Base-by-base conservation (phyloP, 306 rosid species). In the Quercus ilex region DNA sequence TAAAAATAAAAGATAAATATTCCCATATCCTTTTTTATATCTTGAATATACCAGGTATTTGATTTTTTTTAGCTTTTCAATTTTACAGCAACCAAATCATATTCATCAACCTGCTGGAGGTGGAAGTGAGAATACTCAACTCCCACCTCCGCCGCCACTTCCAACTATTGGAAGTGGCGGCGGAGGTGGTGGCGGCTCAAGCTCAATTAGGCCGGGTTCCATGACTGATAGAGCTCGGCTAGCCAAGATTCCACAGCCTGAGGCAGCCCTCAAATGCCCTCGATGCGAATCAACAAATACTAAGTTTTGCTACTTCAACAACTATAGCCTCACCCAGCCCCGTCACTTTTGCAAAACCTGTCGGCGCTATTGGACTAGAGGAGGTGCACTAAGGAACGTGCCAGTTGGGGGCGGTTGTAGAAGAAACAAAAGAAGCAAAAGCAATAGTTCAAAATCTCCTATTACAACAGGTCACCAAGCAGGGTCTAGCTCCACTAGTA, bases 341-440 rank as follows among this genome's bases (percentile, higher is more conserved):
- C 94, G 98, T 4, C 98, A 94, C 87, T 92, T 90, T 73, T 94
- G 98, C 88, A 92, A 92, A 88, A 86, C 93, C 11, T 94, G 98
- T 33, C 87, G 96, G 7, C 96, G 98, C 1, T 94, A 94, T 79
- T 94, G 98, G 98, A 94, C 98, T 1, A 83, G 86, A 68, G 98
- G 98, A 0, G 98, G 98, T 43, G 92, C 97, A 9, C 85, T 94
- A 30, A 82, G 98, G 58, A 94, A 79, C 67, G 98, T 94, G 10
- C 98, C 98, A 0, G 97, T 94, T 0, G 98, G 98, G 1, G 98
- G 98, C 25, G 98, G 98, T 10, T 89, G 96, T 68, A 80, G 98
- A 74, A 90, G 89, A 73, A 92, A 94, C 82, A 92, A 88, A 56
- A 88, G 94, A 78, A 89, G 55, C 86, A 86, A 81, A 58, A 83